Evolutionary conservation across 371 early-diverging fungal species (phyloP), one percentile per base, ranked within the genome.

Genomic region (Mucor racemosus): DNA sequence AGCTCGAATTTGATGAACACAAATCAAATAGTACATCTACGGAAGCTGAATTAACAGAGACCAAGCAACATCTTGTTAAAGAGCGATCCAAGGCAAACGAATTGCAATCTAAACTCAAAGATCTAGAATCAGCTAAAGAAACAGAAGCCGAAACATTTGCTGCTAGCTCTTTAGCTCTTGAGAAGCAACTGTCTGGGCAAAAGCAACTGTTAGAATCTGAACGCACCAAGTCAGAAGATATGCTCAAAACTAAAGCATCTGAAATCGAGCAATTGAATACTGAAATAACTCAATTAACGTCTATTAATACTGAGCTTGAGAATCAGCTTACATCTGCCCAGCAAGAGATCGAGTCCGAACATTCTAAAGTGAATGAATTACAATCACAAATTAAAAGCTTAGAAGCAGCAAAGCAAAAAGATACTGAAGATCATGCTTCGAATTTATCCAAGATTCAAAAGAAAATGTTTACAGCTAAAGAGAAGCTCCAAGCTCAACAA

Each of bases 71-170:
- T 4, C 65, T 65, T 1, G 58, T 33, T 1, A n/a, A 42, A 2
- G 55, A 66, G 34, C 63, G 63, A 15, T 40, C 58, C 38, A 58
- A 58, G 31, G 26, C 48, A 10, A 34, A 40, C 7, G 55, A 60
- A 42, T 50, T 68, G 6, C 50, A 63, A 34, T 13, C 34, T 13
- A 59, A 44, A 11, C 61, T 61, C 15, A 33, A 46, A 17, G 41
- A 39, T 4, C 35, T 60, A 14, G 42, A 67, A 5, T 19, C 19
- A 38, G 6, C 50, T 8, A 55, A 60, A 26, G 26, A 53, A 53
- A 55, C 7, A 3, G 26, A n/a, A 34, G 42, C 35, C 13, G 10
- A 6, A 17, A 21, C 7, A 14, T 39, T 33, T 57, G 36, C 34
- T 15, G n/a, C 57, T 11, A 57, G 15, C n/a, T 33, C 57, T 17